Conservation (phyloP, 345 rosid genomes). For the Jatropha curcas region DNA sequence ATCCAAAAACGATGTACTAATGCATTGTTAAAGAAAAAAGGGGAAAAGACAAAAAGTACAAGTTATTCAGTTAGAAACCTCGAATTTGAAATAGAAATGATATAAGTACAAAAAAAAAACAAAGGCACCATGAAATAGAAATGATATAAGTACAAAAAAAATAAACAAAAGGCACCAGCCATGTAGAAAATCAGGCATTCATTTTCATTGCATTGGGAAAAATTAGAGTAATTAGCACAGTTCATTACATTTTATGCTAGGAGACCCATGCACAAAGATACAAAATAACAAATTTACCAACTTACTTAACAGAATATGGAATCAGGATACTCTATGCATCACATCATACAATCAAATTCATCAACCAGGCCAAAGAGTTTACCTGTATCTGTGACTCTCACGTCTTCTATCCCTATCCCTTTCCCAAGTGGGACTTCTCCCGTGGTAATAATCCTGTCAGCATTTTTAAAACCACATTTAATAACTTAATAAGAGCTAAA, state of each 20-base stretch:
- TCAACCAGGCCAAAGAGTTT: not conserved
- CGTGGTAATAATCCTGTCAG: slow-evolving; percentile 68
- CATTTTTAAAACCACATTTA: slow-evolving; percentile 5
- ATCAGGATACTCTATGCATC: not conserved
- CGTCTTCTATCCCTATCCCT: slow-evolving; percentile 79
- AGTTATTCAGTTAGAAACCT: no score
- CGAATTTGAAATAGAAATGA: no score
- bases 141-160: not conserved
- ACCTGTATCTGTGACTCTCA: slow-evolving; percentile 79
- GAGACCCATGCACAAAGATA: no score
- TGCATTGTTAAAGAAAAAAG: not conserved
- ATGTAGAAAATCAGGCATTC: not conserved
- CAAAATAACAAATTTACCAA: not conserved
- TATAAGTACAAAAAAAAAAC: no score
- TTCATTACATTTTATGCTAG: no score
- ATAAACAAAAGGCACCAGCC: not conserved
- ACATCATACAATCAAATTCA: not conserved
- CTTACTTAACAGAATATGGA: not conserved
- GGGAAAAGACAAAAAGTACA: no score
- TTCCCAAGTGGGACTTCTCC: slow-evolving; percentile 77
- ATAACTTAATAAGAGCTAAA: not conserved
- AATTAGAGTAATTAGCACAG: not conserved
- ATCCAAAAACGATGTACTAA: no score
- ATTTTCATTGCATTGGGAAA: not conserved
- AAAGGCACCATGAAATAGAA: not conserved